phyloP scores from a whole-genome alignment of 2,329 filamentous ascomycete genomes.

The Aureobasidium uvarum region DNA sequence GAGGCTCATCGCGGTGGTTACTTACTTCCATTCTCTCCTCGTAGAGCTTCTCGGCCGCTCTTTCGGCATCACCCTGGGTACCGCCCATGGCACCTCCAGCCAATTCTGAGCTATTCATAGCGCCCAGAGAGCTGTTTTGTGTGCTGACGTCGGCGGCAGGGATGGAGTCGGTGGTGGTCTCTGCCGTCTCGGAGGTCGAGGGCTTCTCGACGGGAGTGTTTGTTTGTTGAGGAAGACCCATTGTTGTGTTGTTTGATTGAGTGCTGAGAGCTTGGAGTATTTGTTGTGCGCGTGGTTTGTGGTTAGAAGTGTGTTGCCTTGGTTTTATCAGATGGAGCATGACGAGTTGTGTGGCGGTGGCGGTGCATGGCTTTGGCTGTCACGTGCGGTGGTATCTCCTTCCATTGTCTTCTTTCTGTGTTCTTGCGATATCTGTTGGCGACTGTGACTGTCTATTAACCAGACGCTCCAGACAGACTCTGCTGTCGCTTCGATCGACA shows the following conservation, averaged over 20 bases:
- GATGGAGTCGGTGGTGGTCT: background rate
- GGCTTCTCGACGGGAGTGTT: constrained; percentile 23
- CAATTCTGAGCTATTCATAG: background rate
- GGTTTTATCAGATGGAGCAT: background rate
- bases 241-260: background rate
- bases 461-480: background rate
- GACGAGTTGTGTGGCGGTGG: background rate
- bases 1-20: no score
- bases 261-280: background rate
- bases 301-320: background rate
- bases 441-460: background rate
- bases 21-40: constrained; percentile 27
- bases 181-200: constrained; percentile 24
- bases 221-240: constrained; percentile 27
- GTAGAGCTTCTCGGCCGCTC: constrained; percentile 23
- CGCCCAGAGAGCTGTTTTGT: constrained; percentile 5
- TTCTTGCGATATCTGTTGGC: background rate
- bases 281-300: background rate
- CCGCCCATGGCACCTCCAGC: constrained; percentile 25
- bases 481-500: background rate
- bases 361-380: background rate
- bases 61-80: constrained; percentile 9
- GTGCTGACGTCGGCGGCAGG: constrained; percentile 10
- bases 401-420: background rate
- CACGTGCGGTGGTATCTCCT: background rate